These are phyloP conservation scores for Cladophialophora bantiana DNA, from an alignment of 2,329 filamentous ascomycete species.

Conservation along the genomic window DNA sequence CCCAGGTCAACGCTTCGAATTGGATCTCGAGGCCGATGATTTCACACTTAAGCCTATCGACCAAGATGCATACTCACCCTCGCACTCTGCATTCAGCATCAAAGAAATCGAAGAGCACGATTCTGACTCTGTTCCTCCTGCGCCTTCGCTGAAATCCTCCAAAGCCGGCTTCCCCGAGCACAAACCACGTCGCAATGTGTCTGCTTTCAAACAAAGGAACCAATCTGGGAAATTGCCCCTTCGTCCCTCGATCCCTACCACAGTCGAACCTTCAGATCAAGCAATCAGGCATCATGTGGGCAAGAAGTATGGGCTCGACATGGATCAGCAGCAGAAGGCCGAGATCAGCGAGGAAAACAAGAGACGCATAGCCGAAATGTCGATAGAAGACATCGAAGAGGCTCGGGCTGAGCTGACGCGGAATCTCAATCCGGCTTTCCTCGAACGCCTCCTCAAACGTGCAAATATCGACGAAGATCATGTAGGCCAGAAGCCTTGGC, in stretches of 20 bases:
- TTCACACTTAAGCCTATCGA: slow-evolving; percentile 41
- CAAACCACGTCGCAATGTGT: slow-evolving; percentile 75
- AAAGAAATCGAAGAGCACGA: slow-evolving; percentile 82
- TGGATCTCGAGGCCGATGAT: slow-evolving; percentile 65
- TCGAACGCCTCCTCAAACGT: slow-evolving; percentile 77
- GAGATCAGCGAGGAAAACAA: slow-evolving; percentile 85
- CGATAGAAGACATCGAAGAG: slow-evolving; percentile 77
- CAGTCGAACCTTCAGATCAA: slow-evolving; percentile 37
- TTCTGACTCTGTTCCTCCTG: slow-evolving; percentile 48
- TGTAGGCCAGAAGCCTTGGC: slow-evolving; percentile 24
- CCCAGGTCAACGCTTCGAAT: slow-evolving; percentile 64
- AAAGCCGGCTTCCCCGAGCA: slow-evolving; percentile 85
- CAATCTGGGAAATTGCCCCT: slow-evolving; percentile 35
- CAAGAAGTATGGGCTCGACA: slow-evolving; percentile 39
- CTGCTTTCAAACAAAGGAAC: slow-evolving; percentile 79
- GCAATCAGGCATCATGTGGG: slow-evolving; percentile 37
- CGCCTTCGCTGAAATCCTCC: slow-evolving; percentile 68
- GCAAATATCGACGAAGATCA: slow-evolving; percentile 73
- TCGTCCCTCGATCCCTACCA: slow-evolving; percentile 31
- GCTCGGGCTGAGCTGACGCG: slow-evolving; percentile 81
- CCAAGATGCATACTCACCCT: slow-evolving; percentile 41
- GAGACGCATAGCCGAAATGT: slow-evolving; percentile 77
- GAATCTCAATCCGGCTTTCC: slow-evolving; percentile 74
- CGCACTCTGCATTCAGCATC: slow-evolving; percentile 57
- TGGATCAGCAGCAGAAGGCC: slow-evolving; percentile 65